A percentile compares a stretch with the other conserved stretches of the same genome.
These are phyloP conservation scores for Penicillium silybi DNA, from an alignment of 495 filamentous ascomycete genomes.

Conservation along the genomic window DNA sequence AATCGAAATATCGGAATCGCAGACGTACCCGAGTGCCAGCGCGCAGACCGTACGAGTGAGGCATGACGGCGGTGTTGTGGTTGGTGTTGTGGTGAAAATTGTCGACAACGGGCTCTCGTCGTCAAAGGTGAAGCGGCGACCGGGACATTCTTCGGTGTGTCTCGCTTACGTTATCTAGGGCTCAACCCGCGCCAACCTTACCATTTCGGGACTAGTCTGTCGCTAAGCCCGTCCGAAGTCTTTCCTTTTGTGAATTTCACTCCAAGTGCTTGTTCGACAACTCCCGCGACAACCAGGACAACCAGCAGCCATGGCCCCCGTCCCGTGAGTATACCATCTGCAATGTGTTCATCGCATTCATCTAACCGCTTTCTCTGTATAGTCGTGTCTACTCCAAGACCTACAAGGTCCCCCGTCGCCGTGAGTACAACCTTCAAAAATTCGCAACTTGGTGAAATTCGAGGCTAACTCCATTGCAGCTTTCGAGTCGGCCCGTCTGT, in stretches of 20 bases:
- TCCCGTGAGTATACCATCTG: slow-evolving; percentile 39
- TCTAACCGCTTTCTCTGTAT: slow-evolving; percentile 31
- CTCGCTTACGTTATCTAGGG: slow-evolving; percentile 6
- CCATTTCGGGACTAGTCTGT: slow-evolving; percentile 1
- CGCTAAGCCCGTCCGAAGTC: not conserved
- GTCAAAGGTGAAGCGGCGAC: slow-evolving; percentile 3
- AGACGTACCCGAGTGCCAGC: slow-evolving; percentile 80
- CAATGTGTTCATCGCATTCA: slow-evolving; percentile 12
- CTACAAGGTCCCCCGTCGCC: slow-evolving; percentile 86
- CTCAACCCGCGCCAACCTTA: not conserved
- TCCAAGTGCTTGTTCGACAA: slow-evolving; percentile 21
- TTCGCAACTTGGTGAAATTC: not conserved
- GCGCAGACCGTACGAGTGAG: slow-evolving; percentile 93
- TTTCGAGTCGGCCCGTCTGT: slow-evolving; percentile 99
- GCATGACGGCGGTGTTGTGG: slow-evolving; percentile 65
- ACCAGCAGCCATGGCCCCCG: slow-evolving; percentile 52
- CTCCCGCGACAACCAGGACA: slow-evolving; percentile 31
- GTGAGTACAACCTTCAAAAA: slow-evolving; percentile 37
- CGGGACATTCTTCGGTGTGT: slow-evolving; percentile 6
- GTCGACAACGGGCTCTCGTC: slow-evolving; percentile 33
- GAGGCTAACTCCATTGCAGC: slow-evolving; percentile 46
- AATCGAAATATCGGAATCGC: slow-evolving; percentile 2
- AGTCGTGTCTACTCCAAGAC: slow-evolving; percentile 90
- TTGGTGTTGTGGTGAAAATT: slow-evolving; percentile 40
- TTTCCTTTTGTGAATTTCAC: not conserved